These are phyloP conservation scores for Hansenula lynferdii DNA, from an alignment of 1,139 yeast genomes.

Conservation along the genomic window DNA sequence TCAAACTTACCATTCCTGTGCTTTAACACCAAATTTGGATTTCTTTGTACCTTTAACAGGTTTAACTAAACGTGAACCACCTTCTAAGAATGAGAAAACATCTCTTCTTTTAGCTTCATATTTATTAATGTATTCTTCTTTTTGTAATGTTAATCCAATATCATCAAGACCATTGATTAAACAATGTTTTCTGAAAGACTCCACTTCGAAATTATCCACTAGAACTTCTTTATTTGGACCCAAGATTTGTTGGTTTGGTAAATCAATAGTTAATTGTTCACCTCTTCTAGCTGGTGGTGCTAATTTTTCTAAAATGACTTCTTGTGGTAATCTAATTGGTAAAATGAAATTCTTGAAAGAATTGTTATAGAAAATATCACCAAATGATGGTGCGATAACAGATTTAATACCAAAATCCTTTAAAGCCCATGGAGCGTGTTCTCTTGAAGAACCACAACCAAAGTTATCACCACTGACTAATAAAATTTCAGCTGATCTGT, in stretches of 20 bases:
- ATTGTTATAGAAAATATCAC: slow-evolving; percentile 96
- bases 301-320: slow-evolving; percentile 62
- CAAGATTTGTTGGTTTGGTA: slow-evolving; percentile 78
- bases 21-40: slow-evolving; percentile 60
- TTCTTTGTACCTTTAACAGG: slow-evolving; percentile 71
- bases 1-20: slow-evolving; percentile 68
- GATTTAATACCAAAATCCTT: slow-evolving; percentile 95
- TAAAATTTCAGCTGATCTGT: slow-evolving; percentile 71
- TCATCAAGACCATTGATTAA: slow-evolving; percentile 93
- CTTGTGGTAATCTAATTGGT: slow-evolving; percentile 84
- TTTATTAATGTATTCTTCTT: slow-evolving; percentile 67
- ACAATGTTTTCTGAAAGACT: slow-evolving; percentile 91
- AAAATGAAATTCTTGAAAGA: slow-evolving; percentile 92
- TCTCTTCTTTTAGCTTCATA: slow-evolving; percentile 76
- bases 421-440: slow-evolving; percentile 99
- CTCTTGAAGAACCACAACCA: slow-evolving; percentile 99
- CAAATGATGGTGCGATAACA: slow-evolving; percentile 95
- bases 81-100: slow-evolving; percentile 87
- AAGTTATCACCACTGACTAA: slow-evolving; percentile 95
- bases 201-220: slow-evolving; percentile 80
- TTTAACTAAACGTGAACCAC: slow-evolving; percentile 63
- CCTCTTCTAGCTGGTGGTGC: slow-evolving; percentile 79
- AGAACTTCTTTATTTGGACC: slow-evolving; percentile 69
- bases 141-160: slow-evolving; percentile 91
- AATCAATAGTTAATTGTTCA: slow-evolving; percentile 67